Evolutionary conservation across 2,329 filamentous ascomycete genomes (phyloP).

Genomic region (Allantophomopsis lycopodina): DNA sequence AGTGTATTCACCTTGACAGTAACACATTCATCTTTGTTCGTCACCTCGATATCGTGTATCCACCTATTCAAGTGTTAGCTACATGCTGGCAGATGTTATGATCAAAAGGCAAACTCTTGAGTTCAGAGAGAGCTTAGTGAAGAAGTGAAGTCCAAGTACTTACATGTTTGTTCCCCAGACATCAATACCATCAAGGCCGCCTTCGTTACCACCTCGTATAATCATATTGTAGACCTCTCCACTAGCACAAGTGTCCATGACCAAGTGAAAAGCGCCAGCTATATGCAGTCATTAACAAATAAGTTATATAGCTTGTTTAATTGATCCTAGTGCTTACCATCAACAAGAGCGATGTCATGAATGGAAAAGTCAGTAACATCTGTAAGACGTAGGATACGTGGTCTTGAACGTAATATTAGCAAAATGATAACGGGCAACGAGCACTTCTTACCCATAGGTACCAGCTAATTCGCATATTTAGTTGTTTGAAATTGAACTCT

Average conservation of each 20-base stretch:
- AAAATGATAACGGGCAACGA: no score
- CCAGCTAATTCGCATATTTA: conserved; percentile 11
- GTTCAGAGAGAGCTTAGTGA: no score
- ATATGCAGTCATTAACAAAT: neutral
- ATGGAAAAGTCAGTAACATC: conserved; percentile 10
- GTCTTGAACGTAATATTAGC: neutral
- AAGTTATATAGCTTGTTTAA: neutral
- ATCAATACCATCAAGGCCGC: conserved; percentile 39
- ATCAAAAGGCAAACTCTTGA: no score
- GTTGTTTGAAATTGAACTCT: no score
- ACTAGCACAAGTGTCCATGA: conserved; percentile 31
- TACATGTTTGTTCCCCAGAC: conserved; percentile 36
- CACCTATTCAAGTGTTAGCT: conserved; percentile 13
- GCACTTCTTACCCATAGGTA: conserved; percentile 7
- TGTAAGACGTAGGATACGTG: conserved; percentile 9
- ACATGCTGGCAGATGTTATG: no score
- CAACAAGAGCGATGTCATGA: conserved; percentile 12
- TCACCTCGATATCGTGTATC: conserved; percentile 45
- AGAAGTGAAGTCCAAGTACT: no score
- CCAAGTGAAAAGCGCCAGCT: conserved; percentile 21
- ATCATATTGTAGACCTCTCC: conserved; percentile 39
- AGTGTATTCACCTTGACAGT: conserved; percentile 30
- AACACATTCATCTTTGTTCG: conserved; percentile 48
- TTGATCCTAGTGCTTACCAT: conserved; percentile 4
- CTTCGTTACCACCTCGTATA: conserved; percentile 32